These are phyloP conservation scores for Podaxis sp. DNA, from an alignment of 768 basidiomycete genomes.

Conservation along the genomic window DNA sequence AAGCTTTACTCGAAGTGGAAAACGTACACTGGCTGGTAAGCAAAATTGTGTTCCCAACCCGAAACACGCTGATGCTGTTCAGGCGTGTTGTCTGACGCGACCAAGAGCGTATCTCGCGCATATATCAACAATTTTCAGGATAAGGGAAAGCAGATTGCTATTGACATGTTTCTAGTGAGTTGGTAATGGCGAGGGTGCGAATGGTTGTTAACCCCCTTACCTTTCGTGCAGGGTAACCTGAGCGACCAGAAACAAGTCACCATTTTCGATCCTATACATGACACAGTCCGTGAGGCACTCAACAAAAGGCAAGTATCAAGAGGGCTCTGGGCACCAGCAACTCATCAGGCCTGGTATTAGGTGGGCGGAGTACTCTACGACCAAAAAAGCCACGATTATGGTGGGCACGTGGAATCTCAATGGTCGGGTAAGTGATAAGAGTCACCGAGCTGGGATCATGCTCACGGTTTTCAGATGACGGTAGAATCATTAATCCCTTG, in stretches of 20 bases:
- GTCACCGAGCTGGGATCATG: neutral
- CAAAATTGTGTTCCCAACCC: constrained; percentile 1
- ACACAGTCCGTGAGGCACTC: constrained; percentile 74
- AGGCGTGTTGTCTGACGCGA: constrained; percentile 93
- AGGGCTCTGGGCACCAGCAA: constrained; percentile 12
- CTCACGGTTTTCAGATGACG: constrained; percentile 47
- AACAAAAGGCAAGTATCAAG: constrained; percentile 53
- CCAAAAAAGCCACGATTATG: constrained; percentile 72
- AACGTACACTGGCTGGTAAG: constrained; percentile 84
- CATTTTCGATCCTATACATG: constrained; percentile 93
- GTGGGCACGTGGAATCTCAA: constrained; percentile 97
- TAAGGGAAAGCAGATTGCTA: constrained; percentile 89
- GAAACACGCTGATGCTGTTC: constrained; percentile 9
- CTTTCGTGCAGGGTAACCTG: constrained; percentile 80
- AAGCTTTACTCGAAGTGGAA: constrained; percentile 92
- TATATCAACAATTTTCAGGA: constrained; percentile 99
- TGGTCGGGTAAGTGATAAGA: constrained; percentile 59
- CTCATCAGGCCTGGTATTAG: constrained; percentile 37
- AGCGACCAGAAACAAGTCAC: constrained; percentile 84
- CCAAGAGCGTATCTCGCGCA: constrained; percentile 92
- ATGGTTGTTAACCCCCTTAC: constrained; percentile 4
- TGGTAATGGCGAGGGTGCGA: neutral
- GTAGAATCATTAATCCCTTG: constrained; percentile 85
- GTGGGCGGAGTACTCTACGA: constrained; percentile 80
- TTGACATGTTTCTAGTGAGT: constrained; percentile 91